Conservation (phyloP, 139 green algal species). For the Zygnema cylindricum region DNA sequence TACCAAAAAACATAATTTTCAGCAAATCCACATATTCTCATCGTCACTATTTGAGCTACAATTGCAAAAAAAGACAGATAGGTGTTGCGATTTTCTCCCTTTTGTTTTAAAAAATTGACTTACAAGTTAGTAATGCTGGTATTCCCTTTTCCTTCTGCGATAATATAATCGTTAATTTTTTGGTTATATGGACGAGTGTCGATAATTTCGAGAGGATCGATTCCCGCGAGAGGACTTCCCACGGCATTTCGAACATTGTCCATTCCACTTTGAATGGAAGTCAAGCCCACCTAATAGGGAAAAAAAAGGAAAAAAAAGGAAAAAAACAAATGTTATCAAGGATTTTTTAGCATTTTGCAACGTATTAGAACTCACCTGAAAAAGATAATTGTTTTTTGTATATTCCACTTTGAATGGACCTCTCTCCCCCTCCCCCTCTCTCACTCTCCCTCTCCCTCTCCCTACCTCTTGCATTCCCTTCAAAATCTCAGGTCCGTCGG, state of each 20-base stretch:
- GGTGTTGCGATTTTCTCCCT: too few relatives aligned
- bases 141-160: slow-evolving; percentile 76
- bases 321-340: background rate
- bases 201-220: slow-evolving; percentile 93
- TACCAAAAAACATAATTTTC: too few relatives aligned
- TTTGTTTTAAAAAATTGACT: too few relatives aligned
- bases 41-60: too few relatives aligned
- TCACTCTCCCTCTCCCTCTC: too few relatives aligned
- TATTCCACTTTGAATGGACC: too few relatives aligned
- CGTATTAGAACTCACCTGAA: too few relatives aligned
- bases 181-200: slow-evolving; percentile 77
- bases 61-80: too few relatives aligned
- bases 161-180: slow-evolving; percentile 79
- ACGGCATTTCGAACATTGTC: slow-evolving; percentile 98
- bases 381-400: too few relatives aligned
- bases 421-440: too few relatives aligned
- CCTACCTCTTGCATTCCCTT: slow-evolving; percentile 64
- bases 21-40: too few relatives aligned
- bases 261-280: slow-evolving; percentile 88
- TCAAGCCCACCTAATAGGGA: slow-evolving; percentile 71
- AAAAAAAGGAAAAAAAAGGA: background rate
- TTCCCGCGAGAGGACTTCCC: slow-evolving; percentile 78
- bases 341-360: too few relatives aligned
- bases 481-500: slow-evolving; percentile 74
- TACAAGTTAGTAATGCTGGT: slow-evolving; percentile 87